phyloP scores from a whole-genome alignment of 176 grass and related monocot genomes.

The Thinopyrum elongatum region DNA sequence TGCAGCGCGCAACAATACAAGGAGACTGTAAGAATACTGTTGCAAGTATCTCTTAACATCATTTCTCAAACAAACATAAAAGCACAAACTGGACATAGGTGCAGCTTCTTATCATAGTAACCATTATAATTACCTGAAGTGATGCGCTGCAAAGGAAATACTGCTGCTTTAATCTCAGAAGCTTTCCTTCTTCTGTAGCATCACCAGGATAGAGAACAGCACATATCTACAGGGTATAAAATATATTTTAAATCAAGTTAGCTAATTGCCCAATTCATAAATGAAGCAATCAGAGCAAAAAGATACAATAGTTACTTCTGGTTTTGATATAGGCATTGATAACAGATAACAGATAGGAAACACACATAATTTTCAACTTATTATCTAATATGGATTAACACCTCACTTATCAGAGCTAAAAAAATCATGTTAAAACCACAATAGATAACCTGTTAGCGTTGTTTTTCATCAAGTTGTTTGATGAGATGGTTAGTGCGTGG shows the following conservation, averaged over 20 bases:
- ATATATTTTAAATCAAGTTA: slow-evolving; percentile 3
- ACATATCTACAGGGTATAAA: slow-evolving; percentile 70
- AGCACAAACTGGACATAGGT: neutral
- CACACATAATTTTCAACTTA: neutral
- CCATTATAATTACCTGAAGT: slow-evolving; percentile 67
- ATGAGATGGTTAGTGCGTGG: neutral
- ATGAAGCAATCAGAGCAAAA: neutral
- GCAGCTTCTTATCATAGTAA: slow-evolving; percentile 8
- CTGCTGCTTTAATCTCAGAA: slow-evolving; percentile 89
- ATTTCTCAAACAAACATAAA: slow-evolving; percentile 7
- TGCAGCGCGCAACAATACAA: slow-evolving; percentile 5
- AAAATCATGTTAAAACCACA: slow-evolving; percentile 27
- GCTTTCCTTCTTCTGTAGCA: slow-evolving; percentile 92
- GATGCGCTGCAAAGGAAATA: slow-evolving; percentile 99
- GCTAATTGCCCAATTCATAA: slow-evolving; percentile 47
- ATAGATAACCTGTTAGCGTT: neutral
- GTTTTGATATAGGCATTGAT: neutral
- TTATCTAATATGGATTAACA: slow-evolving; percentile 4
- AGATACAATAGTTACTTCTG: slow-evolving; percentile 2
- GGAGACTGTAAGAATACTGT: neutral
- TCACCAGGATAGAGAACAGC: slow-evolving; percentile 94
- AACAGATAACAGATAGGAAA: slow-evolving; percentile 10
- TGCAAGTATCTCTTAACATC: neutral
- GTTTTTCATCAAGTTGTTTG: neutral
- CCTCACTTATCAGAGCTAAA: neutral